Percentiles rank a stretch among this genome's conserved stretches.
Evolutionary conservation across 2,329 filamentous ascomycete species (phyloP).

Genomic region (Zasmidium angulare): DNA sequence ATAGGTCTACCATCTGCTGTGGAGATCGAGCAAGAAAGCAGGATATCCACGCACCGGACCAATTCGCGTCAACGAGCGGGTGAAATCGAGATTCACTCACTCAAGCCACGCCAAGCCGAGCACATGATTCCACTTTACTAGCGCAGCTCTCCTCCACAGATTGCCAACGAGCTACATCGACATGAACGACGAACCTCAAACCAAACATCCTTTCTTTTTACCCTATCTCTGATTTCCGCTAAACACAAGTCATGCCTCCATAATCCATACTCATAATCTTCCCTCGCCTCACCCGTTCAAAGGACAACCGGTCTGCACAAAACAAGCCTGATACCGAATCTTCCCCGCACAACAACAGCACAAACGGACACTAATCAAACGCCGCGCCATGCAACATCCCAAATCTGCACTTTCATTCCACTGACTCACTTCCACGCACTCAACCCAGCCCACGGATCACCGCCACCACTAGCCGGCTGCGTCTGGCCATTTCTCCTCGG

Average conservation of each 20-base stretch:
- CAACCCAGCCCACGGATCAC: slow-evolving; percentile 70
- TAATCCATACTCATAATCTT: neutral
- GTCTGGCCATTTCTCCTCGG: slow-evolving; percentile 45
- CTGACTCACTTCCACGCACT: slow-evolving; percentile 63
- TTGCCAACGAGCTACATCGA: too few species aligned
- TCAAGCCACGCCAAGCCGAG: neutral
- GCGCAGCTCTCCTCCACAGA: neutral
- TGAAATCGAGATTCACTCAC: neutral
- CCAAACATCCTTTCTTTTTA: neutral
- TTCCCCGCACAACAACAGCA: neutral
- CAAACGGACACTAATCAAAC: too few species aligned
- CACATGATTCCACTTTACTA: neutral
- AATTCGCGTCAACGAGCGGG: too few species aligned
- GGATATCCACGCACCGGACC: too few species aligned
- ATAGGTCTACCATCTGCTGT: too few species aligned
- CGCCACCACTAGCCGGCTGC: slow-evolving; percentile 39
- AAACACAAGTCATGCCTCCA: neutral
- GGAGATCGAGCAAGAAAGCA: too few species aligned
- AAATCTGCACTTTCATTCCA: neutral
- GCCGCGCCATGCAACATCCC: slow-evolving; percentile 2
- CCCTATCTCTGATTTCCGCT: too few species aligned
- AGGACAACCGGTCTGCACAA: neutral
- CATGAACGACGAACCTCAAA: too few species aligned
- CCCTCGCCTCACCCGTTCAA: neutral
- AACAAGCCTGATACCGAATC: neutral